Evolutionary conservation across 345 rosid species (phyloP), one percentile per base, ranked within the genome.

Genomic region (Anacardium occidentale): DNA sequence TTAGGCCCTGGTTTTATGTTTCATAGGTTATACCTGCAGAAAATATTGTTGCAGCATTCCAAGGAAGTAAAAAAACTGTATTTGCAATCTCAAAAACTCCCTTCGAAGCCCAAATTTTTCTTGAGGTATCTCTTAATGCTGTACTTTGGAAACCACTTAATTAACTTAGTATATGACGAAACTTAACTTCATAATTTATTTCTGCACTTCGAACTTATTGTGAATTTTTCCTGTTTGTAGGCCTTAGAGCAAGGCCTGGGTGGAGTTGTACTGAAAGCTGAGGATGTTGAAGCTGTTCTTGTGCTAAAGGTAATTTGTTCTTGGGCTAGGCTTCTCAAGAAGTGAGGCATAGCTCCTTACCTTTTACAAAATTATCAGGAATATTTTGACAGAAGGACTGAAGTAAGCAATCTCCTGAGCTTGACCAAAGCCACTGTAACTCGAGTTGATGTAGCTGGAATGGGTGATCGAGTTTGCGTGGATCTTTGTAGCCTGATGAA

Each of bases 401-500:
- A 88, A 83, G 90, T 70, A 78, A 76, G 81, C 72, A 82, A 83
- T 75, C 44, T 79, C 40, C 66, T 94, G 81, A 83, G 77, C 76
- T 81, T 94, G 83, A 80, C 72, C 5, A 84, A 83, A 83, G 97
- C 89, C 11, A 86, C 85, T 4, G 63, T 91, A 66, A 90, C 91
- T 60, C 73, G 69, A 64, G 76, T 94, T 80, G 62, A 83, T 53
- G 82, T 79, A 63, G 89, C 80, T 45, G 94, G 97, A 72, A 90
- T 94, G 96, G 97, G 98, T 53, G 96, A 94, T 78, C 81, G 96
- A 66, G 94, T 90, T 32, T 94, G 97, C 82, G 96, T 90, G 72
- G 98, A 94, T 85, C 94, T 91, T 69, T 91, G 97, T 71, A 91
- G 97, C 78, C 94, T 94, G 65, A 88, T 91, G 94, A 87, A 81